phyloP scores from a whole-genome alignment of 371 early-diverging fungal genomes.

The Entomophthora muscae region DNA sequence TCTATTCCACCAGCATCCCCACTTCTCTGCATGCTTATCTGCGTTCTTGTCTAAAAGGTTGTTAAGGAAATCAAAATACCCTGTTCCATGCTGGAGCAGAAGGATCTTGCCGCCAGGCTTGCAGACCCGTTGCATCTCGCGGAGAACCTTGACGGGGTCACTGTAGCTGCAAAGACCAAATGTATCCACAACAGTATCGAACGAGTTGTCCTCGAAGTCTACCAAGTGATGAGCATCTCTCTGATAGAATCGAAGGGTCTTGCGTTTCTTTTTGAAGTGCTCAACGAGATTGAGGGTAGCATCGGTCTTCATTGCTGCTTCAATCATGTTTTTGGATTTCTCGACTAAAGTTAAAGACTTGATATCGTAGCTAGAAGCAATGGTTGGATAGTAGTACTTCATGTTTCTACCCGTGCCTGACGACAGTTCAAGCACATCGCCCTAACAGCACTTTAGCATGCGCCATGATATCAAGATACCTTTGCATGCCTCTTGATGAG shows the following conservation, averaged over 20 bases:
- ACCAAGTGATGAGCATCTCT: conserved; percentile 21
- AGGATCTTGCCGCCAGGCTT: conserved; percentile 39
- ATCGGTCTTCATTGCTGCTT: conserved; percentile 26
- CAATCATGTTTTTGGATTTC: conserved; percentile 33
- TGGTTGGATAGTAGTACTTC: conserved; percentile 24
- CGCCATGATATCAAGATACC: neutral
- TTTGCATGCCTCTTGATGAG: neutral
- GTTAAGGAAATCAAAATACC: conserved; percentile 42
- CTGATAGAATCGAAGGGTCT: neutral
- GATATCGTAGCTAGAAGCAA: conserved; percentile 11
- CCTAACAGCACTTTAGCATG: conserved; percentile 7
- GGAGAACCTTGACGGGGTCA: conserved; percentile 44
- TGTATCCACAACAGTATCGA: conserved; percentile 63
- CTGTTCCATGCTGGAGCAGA: conserved; percentile 62
- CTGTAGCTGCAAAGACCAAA: conserved; percentile 61
- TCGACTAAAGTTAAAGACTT: conserved; percentile 32
- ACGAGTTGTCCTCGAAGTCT: conserved; percentile 19
- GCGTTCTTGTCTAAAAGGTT: conserved; percentile 44
- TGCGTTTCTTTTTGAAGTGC: conserved; percentile 15
- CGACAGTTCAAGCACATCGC: conserved; percentile 38
- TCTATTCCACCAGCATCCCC: conserved; percentile 85
- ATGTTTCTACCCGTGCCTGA: conserved; percentile 59
- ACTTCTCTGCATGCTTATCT: conserved; percentile 45
- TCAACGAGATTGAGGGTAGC: conserved; percentile 19
- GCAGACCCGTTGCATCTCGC: conserved; percentile 38